Conservation (phyloP, 768 basidiomycete genomes). For the Phallus indusiatus region DNA sequence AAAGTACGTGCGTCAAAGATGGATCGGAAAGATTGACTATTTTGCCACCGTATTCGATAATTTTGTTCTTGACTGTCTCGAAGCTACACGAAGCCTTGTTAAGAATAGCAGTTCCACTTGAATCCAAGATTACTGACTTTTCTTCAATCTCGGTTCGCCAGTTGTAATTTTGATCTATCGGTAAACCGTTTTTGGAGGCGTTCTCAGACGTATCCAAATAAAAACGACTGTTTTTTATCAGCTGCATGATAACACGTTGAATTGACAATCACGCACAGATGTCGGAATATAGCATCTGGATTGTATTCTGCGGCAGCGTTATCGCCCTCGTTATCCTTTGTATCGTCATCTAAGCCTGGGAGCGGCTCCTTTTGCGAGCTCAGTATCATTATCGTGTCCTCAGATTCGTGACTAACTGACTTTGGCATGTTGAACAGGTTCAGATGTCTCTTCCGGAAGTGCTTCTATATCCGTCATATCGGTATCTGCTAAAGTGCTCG, state of each 20-base stretch:
- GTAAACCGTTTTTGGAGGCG: constrained; percentile 56
- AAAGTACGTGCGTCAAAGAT: constrained; percentile 77
- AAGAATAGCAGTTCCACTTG: not conserved
- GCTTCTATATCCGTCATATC: constrained; percentile 4
- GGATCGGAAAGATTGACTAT: constrained; percentile 61
- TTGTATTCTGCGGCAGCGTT: constrained; percentile 70
- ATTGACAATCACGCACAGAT: constrained; percentile 46
- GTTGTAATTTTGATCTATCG: constrained; percentile 32
- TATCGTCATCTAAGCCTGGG: not conserved
- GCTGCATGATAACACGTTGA: not conserved
- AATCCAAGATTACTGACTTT: constrained; percentile 32
- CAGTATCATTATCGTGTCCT: not conserved
- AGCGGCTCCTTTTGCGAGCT: not conserved
- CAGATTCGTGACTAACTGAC: not conserved
- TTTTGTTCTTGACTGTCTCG: constrained; percentile 35
- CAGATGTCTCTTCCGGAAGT: not conserved
- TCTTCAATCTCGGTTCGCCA: constrained; percentile 31
- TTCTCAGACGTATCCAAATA: constrained; percentile 81
- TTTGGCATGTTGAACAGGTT: not conserved
- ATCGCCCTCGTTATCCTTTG: constrained; percentile 55
- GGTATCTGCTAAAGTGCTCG: constrained; percentile 9
- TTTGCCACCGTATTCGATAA: constrained; percentile 64
- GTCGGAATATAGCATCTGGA: constrained; percentile 65
- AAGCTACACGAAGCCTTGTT: constrained; percentile 37
- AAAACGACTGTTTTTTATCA: constrained; percentile 48